Percentiles rank a stretch among this genome's conserved stretches.
Conservation (phyloP, 2,329 filamentous ascomycete species). For the Davidsoniella australis region DNA sequence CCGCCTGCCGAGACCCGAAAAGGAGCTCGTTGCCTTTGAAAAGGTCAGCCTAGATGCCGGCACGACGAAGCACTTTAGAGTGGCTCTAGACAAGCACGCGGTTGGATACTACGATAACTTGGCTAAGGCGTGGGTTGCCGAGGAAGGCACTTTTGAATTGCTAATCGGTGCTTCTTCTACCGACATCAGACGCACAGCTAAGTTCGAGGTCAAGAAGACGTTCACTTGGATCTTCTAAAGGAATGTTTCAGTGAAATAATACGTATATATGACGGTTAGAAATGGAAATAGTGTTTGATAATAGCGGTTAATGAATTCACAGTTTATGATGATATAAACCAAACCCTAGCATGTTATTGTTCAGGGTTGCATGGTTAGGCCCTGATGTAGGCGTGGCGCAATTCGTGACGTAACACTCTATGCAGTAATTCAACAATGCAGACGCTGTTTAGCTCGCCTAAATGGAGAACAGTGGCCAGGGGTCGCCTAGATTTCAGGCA, state of each 20-base stretch:
- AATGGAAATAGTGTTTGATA: too few relatives aligned
- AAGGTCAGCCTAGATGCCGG: constrained; percentile 43
- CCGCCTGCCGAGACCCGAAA: constrained; percentile 45
- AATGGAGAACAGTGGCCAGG: too few relatives aligned
- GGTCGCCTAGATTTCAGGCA: too few relatives aligned
- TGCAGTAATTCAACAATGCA: too few relatives aligned
- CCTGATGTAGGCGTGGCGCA: too few relatives aligned
- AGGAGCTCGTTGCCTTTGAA: constrained; percentile 54
- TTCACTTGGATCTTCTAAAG: constrained; percentile 47
- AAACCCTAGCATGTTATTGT: too few relatives aligned
- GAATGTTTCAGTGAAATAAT: not conserved
- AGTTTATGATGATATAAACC: too few relatives aligned
- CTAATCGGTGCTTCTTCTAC: constrained; percentile 43
- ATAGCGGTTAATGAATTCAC: too few relatives aligned
- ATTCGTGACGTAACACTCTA: too few relatives aligned
- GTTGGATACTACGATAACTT: constrained; percentile 46
- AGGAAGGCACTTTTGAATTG: constrained; percentile 44
- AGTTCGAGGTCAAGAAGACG: constrained; percentile 44
- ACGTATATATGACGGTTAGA: not conserved
- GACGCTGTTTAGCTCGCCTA: too few relatives aligned
- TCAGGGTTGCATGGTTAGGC: too few relatives aligned
- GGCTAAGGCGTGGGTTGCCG: constrained; percentile 44
- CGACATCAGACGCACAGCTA: constrained; percentile 38
- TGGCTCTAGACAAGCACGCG: constrained; percentile 31
- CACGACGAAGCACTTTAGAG: constrained; percentile 32